A percentile compares a stretch with the other conserved stretches of the same genome.
Conservation (phyloP, 2,329 filamentous ascomycete species). For the Cladorrhinum sp. region DNA sequence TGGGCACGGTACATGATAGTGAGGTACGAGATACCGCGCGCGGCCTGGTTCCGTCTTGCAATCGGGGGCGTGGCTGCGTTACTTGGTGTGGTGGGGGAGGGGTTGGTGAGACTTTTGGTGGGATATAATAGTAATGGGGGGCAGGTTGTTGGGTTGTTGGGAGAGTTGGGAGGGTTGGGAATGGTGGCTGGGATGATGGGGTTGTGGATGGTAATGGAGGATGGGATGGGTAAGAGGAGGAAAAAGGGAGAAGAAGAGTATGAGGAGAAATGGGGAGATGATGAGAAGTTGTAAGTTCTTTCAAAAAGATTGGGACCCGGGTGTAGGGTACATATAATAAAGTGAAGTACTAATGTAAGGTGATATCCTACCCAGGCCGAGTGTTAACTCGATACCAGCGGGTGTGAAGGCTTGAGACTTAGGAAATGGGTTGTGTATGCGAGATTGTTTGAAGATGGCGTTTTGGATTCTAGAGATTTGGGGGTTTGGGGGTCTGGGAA, state of each 20-base stretch:
- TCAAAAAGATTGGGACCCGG: slow-evolving; percentile 2
- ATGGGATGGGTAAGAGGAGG: background rate
- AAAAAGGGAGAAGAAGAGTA: background rate
- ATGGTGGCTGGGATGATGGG: slow-evolving; percentile 3
- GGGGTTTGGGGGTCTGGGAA: too few species aligned
- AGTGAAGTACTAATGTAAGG: too few species aligned
- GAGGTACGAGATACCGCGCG: slow-evolving; percentile 31
- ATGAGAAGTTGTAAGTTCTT: background rate
- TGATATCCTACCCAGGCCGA: too few species aligned
- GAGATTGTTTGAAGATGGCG: too few species aligned
- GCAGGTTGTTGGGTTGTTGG: slow-evolving; percentile 21
- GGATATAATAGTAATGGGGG: slow-evolving; percentile 13
- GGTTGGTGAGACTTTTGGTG: slow-evolving; percentile 10
- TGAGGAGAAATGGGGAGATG: too few species aligned
- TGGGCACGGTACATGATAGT: slow-evolving; percentile 29
- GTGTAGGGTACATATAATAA: too few species aligned
- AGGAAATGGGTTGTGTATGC: too few species aligned
- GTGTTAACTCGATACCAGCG: too few species aligned
- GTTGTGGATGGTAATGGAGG: background rate
- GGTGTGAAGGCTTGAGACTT: too few species aligned
- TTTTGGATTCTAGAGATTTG: too few species aligned
- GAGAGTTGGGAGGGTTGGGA: slow-evolving; percentile 8
- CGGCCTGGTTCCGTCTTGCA: slow-evolving; percentile 30
- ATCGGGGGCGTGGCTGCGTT: slow-evolving; percentile 29
- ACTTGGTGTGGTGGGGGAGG: slow-evolving; percentile 27